phyloP scores from a whole-genome alignment of 2,329 filamentous ascomycete genomes.

The Talaromyces pinophilus region DNA sequence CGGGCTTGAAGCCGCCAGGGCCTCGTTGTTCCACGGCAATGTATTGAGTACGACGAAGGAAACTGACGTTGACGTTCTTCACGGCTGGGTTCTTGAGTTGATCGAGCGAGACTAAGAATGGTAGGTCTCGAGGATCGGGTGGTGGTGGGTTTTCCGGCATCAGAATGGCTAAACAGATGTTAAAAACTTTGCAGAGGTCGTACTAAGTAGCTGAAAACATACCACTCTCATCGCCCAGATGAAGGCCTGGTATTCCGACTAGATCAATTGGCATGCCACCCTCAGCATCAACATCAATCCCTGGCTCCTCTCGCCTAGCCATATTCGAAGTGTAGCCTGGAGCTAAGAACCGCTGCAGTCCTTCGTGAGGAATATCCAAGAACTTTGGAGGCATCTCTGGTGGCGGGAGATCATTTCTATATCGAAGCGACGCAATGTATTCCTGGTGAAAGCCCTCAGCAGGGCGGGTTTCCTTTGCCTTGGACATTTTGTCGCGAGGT shows the following conservation, averaged over 20 bases:
- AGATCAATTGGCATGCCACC: conserved; percentile 96
- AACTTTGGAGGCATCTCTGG: conserved; percentile 94
- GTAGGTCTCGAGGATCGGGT: conserved; percentile 79
- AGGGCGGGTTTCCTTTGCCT: conserved; percentile 42
- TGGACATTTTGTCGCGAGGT: conserved; percentile 37
- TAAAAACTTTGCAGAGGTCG: neutral
- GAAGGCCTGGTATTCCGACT: conserved; percentile 90
- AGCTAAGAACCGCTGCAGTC: conserved; percentile 85
- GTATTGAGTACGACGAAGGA: conserved; percentile 94
- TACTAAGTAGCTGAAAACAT: conserved; percentile 31
- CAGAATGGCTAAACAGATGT: conserved; percentile 67
- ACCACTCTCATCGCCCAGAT: conserved; percentile 94
- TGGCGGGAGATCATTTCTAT: conserved; percentile 91
- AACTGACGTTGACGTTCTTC: conserved; percentile 78
- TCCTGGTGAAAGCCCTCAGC: conserved; percentile 73
- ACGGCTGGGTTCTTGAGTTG: conserved; percentile 81
- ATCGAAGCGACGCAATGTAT: conserved; percentile 94
- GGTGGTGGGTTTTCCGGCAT: conserved; percentile 69
- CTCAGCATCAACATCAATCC: conserved; percentile 96
- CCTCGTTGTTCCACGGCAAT: conserved; percentile 56
- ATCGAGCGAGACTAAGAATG: conserved; percentile 78
- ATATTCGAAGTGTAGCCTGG: conserved; percentile 87
- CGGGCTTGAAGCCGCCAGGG: conserved; percentile 35
- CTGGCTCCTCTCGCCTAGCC: conserved; percentile 86
- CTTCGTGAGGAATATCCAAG: conserved; percentile 92